Conservation (phyloP, 2,329 filamentous ascomycete species). For the Cladobotryum protrusum region DNA sequence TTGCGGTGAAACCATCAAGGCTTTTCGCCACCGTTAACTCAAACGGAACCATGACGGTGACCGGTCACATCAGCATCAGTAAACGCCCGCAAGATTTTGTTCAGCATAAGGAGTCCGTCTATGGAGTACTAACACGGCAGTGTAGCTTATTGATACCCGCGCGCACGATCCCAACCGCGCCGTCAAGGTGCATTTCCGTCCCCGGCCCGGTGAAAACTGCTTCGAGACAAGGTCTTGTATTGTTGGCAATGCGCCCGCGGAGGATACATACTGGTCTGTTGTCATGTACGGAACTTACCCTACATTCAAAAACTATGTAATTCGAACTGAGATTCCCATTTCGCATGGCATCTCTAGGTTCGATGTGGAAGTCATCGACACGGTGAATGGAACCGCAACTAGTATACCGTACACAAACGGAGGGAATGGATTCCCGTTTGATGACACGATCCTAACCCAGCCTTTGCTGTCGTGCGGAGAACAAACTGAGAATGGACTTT, state of each 20-base stretch:
- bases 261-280: not conserved
- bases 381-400: constrained; percentile 5
- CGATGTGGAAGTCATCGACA: constrained; percentile 11
- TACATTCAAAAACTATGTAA: constrained; percentile 8
- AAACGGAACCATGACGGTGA: constrained; percentile 11
- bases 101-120: not conserved
- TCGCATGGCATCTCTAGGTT: constrained; percentile 10
- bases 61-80: constrained; percentile 9
- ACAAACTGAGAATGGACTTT: not conserved
- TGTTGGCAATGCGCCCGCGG: not conserved
- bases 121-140: too few relatives aligned
- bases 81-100: too few relatives aligned
- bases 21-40: constrained; percentile 10
- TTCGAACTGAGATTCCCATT: constrained; percentile 4
- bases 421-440: constrained; percentile 10
- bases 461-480: constrained; percentile 5
- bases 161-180: constrained; percentile 7
- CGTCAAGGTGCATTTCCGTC: constrained; percentile 11
- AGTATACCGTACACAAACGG: constrained; percentile 11
- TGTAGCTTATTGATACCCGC: not conserved
- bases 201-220: constrained; percentile 9
- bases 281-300: constrained; percentile 8
- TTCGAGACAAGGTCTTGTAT: not conserved
- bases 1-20: constrained; percentile 10
- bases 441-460: constrained; percentile 8